Percentiles rank a stretch among this genome's conserved stretches.
Conservation (phyloP, 768 basidiomycete species). For the Flagelloscypha sp. region DNA sequence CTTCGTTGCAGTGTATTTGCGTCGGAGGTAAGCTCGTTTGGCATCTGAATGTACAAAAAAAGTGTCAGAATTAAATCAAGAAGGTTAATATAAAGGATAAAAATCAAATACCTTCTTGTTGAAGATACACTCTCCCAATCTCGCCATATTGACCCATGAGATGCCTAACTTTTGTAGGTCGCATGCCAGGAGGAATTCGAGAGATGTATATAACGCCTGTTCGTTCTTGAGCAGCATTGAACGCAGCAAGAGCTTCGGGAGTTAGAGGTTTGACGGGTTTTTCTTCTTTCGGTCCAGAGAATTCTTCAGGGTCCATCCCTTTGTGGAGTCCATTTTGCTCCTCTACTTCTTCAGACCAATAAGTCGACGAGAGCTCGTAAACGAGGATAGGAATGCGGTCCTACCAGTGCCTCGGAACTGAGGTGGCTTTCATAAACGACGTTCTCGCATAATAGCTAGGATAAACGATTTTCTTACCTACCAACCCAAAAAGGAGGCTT, state of each 20-base stretch:
- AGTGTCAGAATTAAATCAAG: neutral
- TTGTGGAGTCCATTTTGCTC: conserved; percentile 29
- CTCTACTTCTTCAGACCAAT: conserved; percentile 13
- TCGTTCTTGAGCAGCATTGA: conserved; percentile 61
- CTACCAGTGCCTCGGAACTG: too few species aligned
- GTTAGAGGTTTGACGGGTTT: conserved; percentile 68
- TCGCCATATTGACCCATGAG: conserved; percentile 87
- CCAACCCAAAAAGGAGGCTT: too few species aligned
- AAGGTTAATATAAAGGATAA: neutral
- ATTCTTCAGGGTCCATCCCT: conserved; percentile 54
- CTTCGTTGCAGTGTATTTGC: conserved; percentile 76
- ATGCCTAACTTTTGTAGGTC: conserved; percentile 90
- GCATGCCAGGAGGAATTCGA: conserved; percentile 96
- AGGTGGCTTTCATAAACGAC: too few species aligned
- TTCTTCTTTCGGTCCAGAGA: conserved; percentile 44
- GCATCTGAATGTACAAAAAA: conserved; percentile 56
- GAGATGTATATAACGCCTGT: conserved; percentile 93
- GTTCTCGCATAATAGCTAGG: too few species aligned
- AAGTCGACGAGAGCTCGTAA: too few species aligned
- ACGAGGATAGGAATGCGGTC: too few species aligned
- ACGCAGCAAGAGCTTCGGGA: conserved; percentile 65
- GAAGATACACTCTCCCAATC: conserved; percentile 86
- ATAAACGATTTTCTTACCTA: too few species aligned
- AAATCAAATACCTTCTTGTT: conserved; percentile 67
- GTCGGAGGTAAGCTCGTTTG: conserved; percentile 78